A percentile compares a stretch with the other conserved stretches of the same genome.
phyloP scores from a whole-genome alignment of 1,139 yeast genomes.

The Hansenula sp. region DNA sequence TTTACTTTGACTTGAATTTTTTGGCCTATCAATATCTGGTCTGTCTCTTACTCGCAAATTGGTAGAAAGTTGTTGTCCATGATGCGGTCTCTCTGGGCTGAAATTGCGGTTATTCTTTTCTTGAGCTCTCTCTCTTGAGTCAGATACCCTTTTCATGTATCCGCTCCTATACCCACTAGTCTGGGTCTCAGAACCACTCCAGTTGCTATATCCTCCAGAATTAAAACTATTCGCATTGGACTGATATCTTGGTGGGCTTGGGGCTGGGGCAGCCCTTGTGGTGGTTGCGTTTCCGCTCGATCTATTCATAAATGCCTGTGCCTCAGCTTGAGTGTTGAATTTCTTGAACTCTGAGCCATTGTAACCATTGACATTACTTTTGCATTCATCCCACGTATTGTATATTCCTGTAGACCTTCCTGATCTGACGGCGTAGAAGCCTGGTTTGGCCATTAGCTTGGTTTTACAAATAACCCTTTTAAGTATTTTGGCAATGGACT shows the following conservation, averaged over 20 bases:
- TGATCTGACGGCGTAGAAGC: constrained; percentile 56
- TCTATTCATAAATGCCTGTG: constrained; percentile 32
- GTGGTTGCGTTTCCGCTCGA: constrained; percentile 1
- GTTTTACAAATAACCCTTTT: not conserved
- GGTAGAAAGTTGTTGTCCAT: not conserved
- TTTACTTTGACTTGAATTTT: not conserved
- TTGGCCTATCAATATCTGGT: not conserved
- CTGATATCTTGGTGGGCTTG: constrained; percentile 9
- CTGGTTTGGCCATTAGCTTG: constrained; percentile 8
- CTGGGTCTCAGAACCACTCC: not conserved
- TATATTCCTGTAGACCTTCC: constrained; percentile 55
- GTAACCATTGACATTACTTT: constrained; percentile 45
- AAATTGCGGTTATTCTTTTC: too few species aligned
- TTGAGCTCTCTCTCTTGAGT: too few species aligned
- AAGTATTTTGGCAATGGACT: too few species aligned
- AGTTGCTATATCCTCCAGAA: not conserved
- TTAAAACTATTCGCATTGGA: not conserved
- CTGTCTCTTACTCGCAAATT: not conserved
- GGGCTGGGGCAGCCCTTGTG: constrained; percentile 14
- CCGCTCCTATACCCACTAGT: not conserved
- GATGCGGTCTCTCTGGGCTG: not conserved
- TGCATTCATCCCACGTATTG: constrained; percentile 47
- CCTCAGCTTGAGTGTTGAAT: constrained; percentile 43
- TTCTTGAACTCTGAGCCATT: constrained; percentile 53
- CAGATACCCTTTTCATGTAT: too few species aligned